A percentile compares a stretch with the other conserved stretches of the same genome.
These are phyloP conservation scores for Taphrina confusa DNA, from an alignment of 1,139 yeast genomes.

Conservation along the genomic window DNA sequence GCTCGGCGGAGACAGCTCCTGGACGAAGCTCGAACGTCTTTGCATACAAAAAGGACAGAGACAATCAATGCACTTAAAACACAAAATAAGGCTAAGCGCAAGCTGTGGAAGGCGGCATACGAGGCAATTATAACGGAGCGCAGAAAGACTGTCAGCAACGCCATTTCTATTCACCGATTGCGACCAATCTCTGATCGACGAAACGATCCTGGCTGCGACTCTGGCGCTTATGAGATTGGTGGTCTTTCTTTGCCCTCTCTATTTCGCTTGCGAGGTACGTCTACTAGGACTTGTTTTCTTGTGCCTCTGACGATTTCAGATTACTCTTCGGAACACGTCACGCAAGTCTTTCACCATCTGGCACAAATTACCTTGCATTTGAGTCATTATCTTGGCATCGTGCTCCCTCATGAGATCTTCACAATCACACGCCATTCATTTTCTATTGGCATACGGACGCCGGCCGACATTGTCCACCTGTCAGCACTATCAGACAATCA, in stretches of 20 bases:
- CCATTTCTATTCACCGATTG: slow-evolving; percentile 4
- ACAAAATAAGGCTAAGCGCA: slow-evolving; percentile 11
- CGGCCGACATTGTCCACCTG: neutral
- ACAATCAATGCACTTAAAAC: neutral
- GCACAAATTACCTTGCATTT: slow-evolving; percentile 4
- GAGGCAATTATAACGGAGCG: slow-evolving; percentile 3
- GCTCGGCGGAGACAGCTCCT: slow-evolving; percentile 28
- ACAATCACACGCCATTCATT: neutral
- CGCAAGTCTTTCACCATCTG: neutral
- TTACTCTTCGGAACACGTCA: neutral
- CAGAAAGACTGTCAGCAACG: neutral
- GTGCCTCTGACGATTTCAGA: neutral
- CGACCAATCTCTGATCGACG: neutral
- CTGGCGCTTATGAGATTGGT: slow-evolving; percentile 1
- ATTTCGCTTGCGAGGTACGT: slow-evolving; percentile 14
- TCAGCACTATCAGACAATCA: neutral
- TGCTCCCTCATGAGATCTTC: slow-evolving; percentile 8
- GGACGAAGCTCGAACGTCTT: slow-evolving; percentile 5
- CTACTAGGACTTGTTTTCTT: neutral
- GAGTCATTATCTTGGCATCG: slow-evolving; percentile 20
- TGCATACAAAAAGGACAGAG: neutral
- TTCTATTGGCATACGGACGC: neutral
- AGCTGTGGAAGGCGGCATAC: slow-evolving; percentile 8
- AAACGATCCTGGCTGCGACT: neutral
- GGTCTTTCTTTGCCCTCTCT: slow-evolving; percentile 21